Percentiles rank a stretch among this genome's conserved stretches.
Evolutionary conservation across 306 rosid genomes (phyloP).

Genomic region (Vicia villosa): DNA sequence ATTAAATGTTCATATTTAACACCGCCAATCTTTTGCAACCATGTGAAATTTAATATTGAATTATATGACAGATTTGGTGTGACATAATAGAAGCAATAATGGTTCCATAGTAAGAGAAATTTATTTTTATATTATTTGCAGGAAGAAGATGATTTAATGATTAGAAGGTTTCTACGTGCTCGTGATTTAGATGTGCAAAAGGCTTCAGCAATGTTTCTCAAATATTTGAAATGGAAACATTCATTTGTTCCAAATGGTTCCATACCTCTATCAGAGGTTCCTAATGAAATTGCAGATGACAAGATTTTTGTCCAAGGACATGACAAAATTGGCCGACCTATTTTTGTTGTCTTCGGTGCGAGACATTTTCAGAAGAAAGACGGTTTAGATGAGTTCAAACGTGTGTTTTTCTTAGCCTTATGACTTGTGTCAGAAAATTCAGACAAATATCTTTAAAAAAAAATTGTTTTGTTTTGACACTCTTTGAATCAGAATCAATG

Average conservation of each 20-base stretch:
- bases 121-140: slow-evolving; percentile 16
- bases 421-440: too few relatives aligned
- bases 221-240: slow-evolving; percentile 62
- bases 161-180: slow-evolving; percentile 62
- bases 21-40: too few relatives aligned
- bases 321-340: slow-evolving; percentile 61
- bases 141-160: slow-evolving; percentile 54
- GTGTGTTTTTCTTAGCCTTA: slow-evolving; percentile 27
- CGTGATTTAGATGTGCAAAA: slow-evolving; percentile 52
- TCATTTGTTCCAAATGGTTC: slow-evolving; percentile 55
- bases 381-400: slow-evolving; percentile 52
- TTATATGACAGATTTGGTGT: too few relatives aligned
- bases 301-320: slow-evolving; percentile 55
- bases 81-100: too few relatives aligned
- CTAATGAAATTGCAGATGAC: slow-evolving; percentile 51
- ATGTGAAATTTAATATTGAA: too few relatives aligned
- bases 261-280: slow-evolving; percentile 44
- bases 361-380: slow-evolving; percentile 57
- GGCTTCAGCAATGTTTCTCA: slow-evolving; percentile 52
- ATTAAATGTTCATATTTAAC: too few relatives aligned
- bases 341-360: slow-evolving; percentile 42
- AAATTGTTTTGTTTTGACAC: too few relatives aligned
- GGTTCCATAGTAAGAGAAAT: too few relatives aligned
- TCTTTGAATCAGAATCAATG: too few relatives aligned
- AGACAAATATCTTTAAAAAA: too few relatives aligned